Evolutionary conservation across 768 basidiomycete species (phyloP), one percentile per base, ranked within the genome.

Genomic region (Lactifluus volemus): DNA sequence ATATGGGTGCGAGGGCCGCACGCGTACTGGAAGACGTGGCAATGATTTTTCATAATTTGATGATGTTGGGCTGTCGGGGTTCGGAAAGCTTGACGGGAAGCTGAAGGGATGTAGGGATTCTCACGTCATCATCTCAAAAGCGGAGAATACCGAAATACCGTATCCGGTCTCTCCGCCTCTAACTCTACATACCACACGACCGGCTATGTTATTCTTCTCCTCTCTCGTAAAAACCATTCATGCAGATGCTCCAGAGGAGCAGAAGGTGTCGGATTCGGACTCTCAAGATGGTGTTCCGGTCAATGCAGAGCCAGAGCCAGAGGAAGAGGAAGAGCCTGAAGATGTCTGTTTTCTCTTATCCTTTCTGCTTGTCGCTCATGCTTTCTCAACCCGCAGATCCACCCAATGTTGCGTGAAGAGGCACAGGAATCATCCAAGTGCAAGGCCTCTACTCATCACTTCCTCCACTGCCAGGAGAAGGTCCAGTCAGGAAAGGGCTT

Each of bases 391-490:
- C 1, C 51, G 47, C 63, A 96, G 92, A 49, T 77, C 25, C 81
- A 88, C 32, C 91, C 92, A 30, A 73, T 70, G 41, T 74, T 96
- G 61, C 81, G 86, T 58, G 89, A 91, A 48, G 87, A 90, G 67
- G 92, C 89, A 74, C 79, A 86, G 69, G 72, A 79, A 63, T 75
- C 82, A 36, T 67, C 79, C 3, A 82, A 85, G 65, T 95, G 93
- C 66, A 81, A 80, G 42, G 73, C 83, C 41, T 72, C 85, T 58
- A 77, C 85, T 42, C 83, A 88, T 69, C 94, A 96, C 76, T 96
- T 95, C 73, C 81, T 87, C 61, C 89, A 94, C 70, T 96, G 94
- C 73, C 82, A 89, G 71, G 89, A 94, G 73, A 94, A 92, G 76
- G 85, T 97, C 50, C 74, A 83, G 61, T 79, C 77, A 34, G 94